Evolutionary conservation across 495 filamentous ascomycete genomes (phyloP), one percentile per base, ranked within the genome.

Genomic region (Xylaria palmicola): DNA sequence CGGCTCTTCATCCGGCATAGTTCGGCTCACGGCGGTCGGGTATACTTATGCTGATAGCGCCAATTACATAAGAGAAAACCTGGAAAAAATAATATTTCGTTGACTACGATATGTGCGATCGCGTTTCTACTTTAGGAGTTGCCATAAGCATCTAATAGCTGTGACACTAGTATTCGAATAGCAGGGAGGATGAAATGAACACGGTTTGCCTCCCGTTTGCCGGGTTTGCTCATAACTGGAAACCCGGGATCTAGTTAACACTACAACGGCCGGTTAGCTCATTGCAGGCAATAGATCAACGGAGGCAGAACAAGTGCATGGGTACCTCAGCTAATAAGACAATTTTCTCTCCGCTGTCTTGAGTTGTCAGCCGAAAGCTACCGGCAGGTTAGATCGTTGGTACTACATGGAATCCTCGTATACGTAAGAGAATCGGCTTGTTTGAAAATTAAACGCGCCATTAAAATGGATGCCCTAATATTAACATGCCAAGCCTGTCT

Each of bases 11-110:
- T 17, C 49, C 49, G 49, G 49, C 30, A 52, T 24, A 50, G 10
- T 1, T 37, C 49, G 49, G 30, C 32, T 37, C 27, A 52, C 49
- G 49, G 49, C 32, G 6, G 12, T 20, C 49, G 32, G 30, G 49
- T 15, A 32, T 26, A 22, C n/a, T 7, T 20, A 32, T 3, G 17
- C n/a, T n/a, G n/a, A n/a, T n/a, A n/a, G n/a, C n/a, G n/a, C n/a
- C n/a, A n/a, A n/a, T n/a, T n/a, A 52, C 49, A 15, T 24, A 52
- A 52, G 17, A 52, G 49, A 32, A 52, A 52, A n/a, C n/a, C n/a
- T n/a, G n/a, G n/a, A n/a, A n/a, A n/a, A n/a, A 15, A n/a, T 13
- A 47, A 47, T 9, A 24, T 15, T 26, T 15, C 12, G n/a, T 15
- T 27, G 27, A 47, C 12, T 47, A 24, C 27, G 12, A 47, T 24